Conservation (phyloP, 257 asterid species). For the Rubia yunnanensis region DNA sequence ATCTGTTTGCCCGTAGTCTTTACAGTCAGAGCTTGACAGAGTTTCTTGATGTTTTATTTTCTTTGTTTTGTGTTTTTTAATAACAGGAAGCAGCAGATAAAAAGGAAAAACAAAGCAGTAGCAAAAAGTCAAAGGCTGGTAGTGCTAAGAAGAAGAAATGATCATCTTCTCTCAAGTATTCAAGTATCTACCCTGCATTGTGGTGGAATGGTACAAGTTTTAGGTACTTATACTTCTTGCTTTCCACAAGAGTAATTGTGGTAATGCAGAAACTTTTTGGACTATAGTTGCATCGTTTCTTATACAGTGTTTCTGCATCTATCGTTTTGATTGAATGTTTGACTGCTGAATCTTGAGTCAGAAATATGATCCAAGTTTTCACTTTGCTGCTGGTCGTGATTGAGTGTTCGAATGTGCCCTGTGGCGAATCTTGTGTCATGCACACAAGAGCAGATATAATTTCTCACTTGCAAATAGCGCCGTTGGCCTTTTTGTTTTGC, state of each 20-base stretch:
- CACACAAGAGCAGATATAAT: no score
- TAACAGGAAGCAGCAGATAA: conserved; percentile 58
- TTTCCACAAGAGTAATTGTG: not conserved
- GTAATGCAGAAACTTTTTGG: not conserved
- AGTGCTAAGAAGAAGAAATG: conserved; percentile 61
- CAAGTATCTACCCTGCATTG: not conserved
- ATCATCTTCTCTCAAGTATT: conserved; percentile 2
- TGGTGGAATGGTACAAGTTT: not conserved
- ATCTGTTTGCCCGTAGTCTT: not conserved
- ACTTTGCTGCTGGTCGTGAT: not conserved
- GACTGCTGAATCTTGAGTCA: not conserved
- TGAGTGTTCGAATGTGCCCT: no score
- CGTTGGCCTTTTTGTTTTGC: not conserved
- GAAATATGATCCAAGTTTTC: no score
- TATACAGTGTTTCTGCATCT: not conserved
- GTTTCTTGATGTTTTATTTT: not conserved
- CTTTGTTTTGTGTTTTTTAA: conserved; percentile 8
- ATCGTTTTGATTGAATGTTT: not conserved
- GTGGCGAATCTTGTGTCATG: no score
- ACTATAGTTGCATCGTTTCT: not conserved
- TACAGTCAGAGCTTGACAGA: not conserved
- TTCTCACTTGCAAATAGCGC: not conserved
- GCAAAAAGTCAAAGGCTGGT: conserved; percentile 61
- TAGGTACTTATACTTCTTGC: not conserved
- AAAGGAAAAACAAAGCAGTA: conserved; percentile 48